Conservation (phyloP, 345 rosid genomes). For the Erysimum cheiranthoides region DNA sequence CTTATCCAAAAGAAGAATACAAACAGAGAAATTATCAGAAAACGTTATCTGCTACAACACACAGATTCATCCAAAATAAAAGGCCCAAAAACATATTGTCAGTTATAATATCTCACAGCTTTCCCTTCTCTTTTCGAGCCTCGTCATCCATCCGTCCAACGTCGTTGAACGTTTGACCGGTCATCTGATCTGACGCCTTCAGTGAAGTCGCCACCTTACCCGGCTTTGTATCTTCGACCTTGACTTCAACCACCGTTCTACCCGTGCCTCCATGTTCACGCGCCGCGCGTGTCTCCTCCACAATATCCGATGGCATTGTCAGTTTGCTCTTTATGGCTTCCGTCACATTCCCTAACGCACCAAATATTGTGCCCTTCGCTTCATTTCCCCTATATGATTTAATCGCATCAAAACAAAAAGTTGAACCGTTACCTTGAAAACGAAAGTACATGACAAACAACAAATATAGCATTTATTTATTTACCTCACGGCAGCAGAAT, state of each 20-base stretch:
- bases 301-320: constrained; percentile 47
- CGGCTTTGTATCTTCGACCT: constrained; percentile 31
- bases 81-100: background rate
- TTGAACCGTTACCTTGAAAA: background rate
- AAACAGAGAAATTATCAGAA: background rate
- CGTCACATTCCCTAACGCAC: constrained; percentile 48
- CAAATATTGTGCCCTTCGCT: constrained; percentile 47
- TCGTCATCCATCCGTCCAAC: constrained; percentile 53
- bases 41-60: background rate
- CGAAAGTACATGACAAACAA: no score
- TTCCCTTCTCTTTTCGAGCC: background rate
- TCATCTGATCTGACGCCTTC: constrained; percentile 61
- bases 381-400: constrained; percentile 43
- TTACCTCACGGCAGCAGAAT: constrained; percentile 30
- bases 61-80: background rate
- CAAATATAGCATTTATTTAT: no score
- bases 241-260: constrained; percentile 36
- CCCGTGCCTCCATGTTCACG: constrained; percentile 47
- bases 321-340: constrained; percentile 54
- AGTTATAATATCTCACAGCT: background rate
- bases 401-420: background rate
- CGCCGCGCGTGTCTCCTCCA: constrained; percentile 47
- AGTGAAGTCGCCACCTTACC: constrained; percentile 40
- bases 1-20: background rate
- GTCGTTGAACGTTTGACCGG: constrained; percentile 70